These are phyloP conservation scores for Endocladia muricata DNA, from an alignment of 31 red algal species.

Conservation along the genomic window DNA sequence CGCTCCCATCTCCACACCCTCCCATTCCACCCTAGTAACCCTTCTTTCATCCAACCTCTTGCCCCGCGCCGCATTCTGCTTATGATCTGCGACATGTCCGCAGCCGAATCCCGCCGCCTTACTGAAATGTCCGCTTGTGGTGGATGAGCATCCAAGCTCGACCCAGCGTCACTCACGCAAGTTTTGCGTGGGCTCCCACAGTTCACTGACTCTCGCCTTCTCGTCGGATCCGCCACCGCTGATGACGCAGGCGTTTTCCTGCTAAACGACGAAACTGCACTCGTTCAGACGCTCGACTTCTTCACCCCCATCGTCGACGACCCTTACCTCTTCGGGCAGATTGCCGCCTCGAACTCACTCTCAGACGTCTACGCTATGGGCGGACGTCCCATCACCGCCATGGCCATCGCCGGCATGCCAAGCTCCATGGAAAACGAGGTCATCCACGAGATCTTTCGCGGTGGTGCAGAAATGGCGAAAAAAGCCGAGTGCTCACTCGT, in stretches of 20 bases:
- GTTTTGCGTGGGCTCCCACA: not conserved
- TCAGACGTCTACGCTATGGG: constrained; percentile 55
- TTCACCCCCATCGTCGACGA: constrained; percentile 62
- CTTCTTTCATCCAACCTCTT: too few relatives aligned
- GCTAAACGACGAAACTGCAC: not conserved
- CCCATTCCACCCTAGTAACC: too few relatives aligned
- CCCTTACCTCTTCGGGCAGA: constrained; percentile 46
- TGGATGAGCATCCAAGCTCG: not conserved
- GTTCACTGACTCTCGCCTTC: not conserved
- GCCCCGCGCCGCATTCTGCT: too few relatives aligned
- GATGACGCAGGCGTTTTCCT: not conserved
- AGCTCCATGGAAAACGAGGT: not conserved
- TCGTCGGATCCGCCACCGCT: not conserved
- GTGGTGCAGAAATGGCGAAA: not conserved
- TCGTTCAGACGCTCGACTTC: constrained; percentile 49
- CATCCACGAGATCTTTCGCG: not conserved
- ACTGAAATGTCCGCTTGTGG: not conserved
- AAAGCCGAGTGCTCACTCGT: not conserved
- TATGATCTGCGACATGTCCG: too few relatives aligned
- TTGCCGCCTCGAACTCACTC: constrained; percentile 47
- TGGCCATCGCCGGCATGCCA: not conserved
- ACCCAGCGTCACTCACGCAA: not conserved
- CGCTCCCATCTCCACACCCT: too few relatives aligned
- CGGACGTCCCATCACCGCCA: not conserved
- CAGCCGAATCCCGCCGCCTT: too few relatives aligned